Evolutionary conservation across 1,139 yeast species (phyloP).

Genomic region (Komagataea norvegica): DNA sequence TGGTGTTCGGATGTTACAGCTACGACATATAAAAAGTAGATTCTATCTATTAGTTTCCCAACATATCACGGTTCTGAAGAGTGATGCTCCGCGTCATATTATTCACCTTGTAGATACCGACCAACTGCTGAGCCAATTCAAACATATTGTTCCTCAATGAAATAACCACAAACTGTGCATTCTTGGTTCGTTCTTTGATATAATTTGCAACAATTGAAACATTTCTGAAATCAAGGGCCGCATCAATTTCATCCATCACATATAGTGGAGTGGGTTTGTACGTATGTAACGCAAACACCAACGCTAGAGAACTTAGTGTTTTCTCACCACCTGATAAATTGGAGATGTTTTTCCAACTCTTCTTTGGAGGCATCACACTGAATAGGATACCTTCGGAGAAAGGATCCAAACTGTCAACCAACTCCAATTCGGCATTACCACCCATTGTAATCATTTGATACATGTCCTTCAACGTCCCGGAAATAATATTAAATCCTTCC

Average conservation of each 20-base stretch:
- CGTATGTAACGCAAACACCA: slow-evolving; percentile 93
- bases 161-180: slow-evolving; percentile 95
- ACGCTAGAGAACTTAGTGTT: slow-evolving; percentile 88
- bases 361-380: slow-evolving; percentile 99
- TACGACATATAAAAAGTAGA: too few species aligned
- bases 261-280: slow-evolving; percentile 96
- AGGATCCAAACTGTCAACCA: slow-evolving; percentile 96
- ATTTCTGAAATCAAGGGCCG: slow-evolving; percentile 94
- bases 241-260: slow-evolving; percentile 99
- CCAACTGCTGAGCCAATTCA: slow-evolving; percentile 88
- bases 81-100: slow-evolving; percentile 88
- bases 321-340: slow-evolving; percentile 98
- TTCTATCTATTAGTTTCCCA: slow-evolving; percentile 15
- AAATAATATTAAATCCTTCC: slow-evolving; percentile 85
- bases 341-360: slow-evolving; percentile 93
- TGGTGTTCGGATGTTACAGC: too few species aligned
- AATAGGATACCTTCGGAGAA: slow-evolving; percentile 94
- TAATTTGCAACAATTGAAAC: slow-evolving; percentile 97
- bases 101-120: slow-evolving; percentile 91
- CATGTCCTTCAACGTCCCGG: slow-evolving; percentile 90
- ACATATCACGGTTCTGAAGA: slow-evolving; percentile 54
- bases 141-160: slow-evolving; percentile 96
- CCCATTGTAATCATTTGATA: slow-evolving; percentile 99
- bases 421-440: slow-evolving; percentile 95
- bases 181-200: slow-evolving; percentile 90